Evolutionary conservation across 139 green algal species (phyloP), one percentile per base, ranked within the genome.

Genomic region (Haematococcus lacustris): DNA sequence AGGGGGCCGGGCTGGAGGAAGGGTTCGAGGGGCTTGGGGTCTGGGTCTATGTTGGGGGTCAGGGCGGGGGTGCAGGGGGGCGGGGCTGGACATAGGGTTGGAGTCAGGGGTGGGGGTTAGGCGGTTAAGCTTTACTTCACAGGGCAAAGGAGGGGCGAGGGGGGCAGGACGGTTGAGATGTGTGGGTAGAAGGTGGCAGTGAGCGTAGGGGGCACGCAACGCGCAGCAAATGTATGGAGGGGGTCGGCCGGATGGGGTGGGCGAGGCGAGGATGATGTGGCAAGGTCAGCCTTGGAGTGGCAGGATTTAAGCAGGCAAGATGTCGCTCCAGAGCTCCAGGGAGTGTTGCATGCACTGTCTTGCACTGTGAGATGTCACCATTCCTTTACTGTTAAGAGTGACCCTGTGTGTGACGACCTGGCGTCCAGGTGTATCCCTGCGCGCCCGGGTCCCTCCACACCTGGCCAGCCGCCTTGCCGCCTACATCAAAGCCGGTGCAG

Each of bases 381-480:
- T 28, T 37, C 13, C 13, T 57, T 57, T 13, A 57, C 21, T 57
- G 13, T 57, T 28, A 57, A 57, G 21, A 57, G 21, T 21, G 4
- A 26, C 53, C 32, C 53, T 37, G 4, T 6, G 26, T 6, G 26
- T 6, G 4, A 26, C 53, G 3, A 25, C 17, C 53, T 63, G 53
- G n/a, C n/a, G n/a, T n/a, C n/a, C 53, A 63, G 53, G 53, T n/a
- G 53, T 63, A 3, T 37, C 32, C 4, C 26, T 63, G 53, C 53
- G 33, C 26, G 79, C 79, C 21, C 38, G 62, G 39, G 79, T 81
- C 7, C 79, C 79, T 1, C 70, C 66, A 38, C 65, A 68, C 30
- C 21, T 84, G 38, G 41, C 76, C 0, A 67, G 69, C 34, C 65
- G 68, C 32, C 59, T 84, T n/a, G n/a, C n/a, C n/a, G n/a, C n/a